Evolutionary conservation across 805 yeast species (phyloP), one percentile per base, ranked within the genome.

Genomic region (Spathaspora sp.): DNA sequence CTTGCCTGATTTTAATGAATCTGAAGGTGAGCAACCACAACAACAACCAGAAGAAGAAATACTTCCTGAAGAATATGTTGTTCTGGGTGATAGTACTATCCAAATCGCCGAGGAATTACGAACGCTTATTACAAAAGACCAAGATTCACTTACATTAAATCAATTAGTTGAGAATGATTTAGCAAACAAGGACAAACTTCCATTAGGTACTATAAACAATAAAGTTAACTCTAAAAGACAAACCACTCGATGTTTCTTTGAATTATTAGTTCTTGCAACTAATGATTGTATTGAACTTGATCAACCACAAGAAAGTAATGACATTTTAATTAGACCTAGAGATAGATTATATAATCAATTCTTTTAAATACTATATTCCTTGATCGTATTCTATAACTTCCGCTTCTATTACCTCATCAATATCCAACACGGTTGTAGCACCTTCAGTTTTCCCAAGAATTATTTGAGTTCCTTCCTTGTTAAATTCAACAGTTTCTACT

Each of bases 241-340:
- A 58, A 89, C 90, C 18, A 82, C 89, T 2, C 78, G 82, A 59
- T 76, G 88, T 49, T 91, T 91, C 67, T 91, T 90, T 60, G 96
- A 91, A 64, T 65, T 91, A 63, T 73, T 91, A 58, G 93, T 90
- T 3, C 73, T 91, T 52, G 96, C 96, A 1, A 85, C 94, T 5
- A 76, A 82, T 44, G 91, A 86, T 58, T 85, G 93, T 49, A 70
- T 91, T 45, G 70, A 73, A 14, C 66, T 90, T 42, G 68, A 80
- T 23, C 26, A 23, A 23, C 26, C 26, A 38, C 96, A 89, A 69
- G 73, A 76, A n/a, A 57, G 55, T 14, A 60, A 62, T 10, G 81
- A 78, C 39, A 83, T 89, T 51, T 58, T 56, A n/a, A 75, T 88
- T 38, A 63, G 67, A 18, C 70, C 81, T 10, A 80, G 75, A 58